Evolutionary conservation across 768 basidiomycete species (phyloP).

Genomic region (Trametes villosa): DNA sequence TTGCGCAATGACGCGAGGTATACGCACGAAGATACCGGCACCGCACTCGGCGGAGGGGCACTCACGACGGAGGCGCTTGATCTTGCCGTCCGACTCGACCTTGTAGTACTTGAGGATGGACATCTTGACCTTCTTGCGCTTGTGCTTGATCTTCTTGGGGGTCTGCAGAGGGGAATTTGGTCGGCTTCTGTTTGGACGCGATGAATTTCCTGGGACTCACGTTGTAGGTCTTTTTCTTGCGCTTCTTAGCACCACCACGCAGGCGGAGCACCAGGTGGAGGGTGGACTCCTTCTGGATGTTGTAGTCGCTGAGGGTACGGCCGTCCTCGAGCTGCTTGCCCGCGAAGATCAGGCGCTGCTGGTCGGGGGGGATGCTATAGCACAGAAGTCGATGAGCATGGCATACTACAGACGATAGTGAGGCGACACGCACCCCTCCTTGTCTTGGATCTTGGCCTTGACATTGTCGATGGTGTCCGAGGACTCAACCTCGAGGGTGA

Average conservation of each 20-base stretch:
- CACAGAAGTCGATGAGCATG: conserved; percentile 12
- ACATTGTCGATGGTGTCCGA: conserved; percentile 98
- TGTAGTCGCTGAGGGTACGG: conserved; percentile 92
- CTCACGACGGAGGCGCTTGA: conserved; percentile 98
- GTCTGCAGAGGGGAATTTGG: conserved; percentile 54
- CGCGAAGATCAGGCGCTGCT: conserved; percentile 98
- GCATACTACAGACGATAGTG: background rate
- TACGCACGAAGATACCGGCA: conserved; percentile 81
- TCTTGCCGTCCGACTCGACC: conserved; percentile 99
- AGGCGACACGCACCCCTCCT: conserved; percentile 83
- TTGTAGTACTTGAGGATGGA: conserved; percentile 99
- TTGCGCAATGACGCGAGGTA: background rate
- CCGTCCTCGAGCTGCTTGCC: conserved; percentile 99
- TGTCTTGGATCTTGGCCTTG: conserved; percentile 97
- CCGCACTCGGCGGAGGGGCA: conserved; percentile 85
- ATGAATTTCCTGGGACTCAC: conserved; percentile 47
- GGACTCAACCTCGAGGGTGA: conserved; percentile 97
- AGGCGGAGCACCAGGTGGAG: conserved; percentile 97
- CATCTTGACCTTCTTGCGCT: conserved; percentile 99
- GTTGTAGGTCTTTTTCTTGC: conserved; percentile 99
- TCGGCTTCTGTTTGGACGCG: background rate
- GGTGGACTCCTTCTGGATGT: conserved; percentile 99
- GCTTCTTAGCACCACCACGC: conserved; percentile 99
- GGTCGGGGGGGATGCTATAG: conserved; percentile 84
- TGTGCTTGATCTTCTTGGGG: conserved; percentile 99